phyloP scores from a whole-genome alignment of 2,329 filamentous ascomycete species.

The Paracorniculantispora psalliotae region DNA sequence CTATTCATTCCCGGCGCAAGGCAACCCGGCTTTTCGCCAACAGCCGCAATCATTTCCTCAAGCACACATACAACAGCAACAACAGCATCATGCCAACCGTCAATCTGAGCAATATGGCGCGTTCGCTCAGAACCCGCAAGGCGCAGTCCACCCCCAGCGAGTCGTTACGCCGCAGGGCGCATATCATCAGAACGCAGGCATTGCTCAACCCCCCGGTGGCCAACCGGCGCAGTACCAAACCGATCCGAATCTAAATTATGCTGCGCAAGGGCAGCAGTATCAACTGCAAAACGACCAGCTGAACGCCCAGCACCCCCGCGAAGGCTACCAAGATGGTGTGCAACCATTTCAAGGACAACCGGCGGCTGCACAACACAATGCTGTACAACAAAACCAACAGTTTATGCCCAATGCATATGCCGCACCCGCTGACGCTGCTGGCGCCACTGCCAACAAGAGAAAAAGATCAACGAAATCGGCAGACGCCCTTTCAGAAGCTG shows the following conservation, averaged over 20 bases:
- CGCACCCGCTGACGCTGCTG: not conserved
- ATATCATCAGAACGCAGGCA: conserved; percentile 16
- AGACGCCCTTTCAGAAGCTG: conserved; percentile 18
- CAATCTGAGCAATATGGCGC: conserved; percentile 16
- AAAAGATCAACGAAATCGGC: conserved; percentile 6
- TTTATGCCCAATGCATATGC: conserved; percentile 14
- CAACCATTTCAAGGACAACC: conserved; percentile 1
- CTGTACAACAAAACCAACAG: conserved; percentile 12
- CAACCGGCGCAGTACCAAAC: conserved; percentile 21
- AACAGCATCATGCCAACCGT: conserved; percentile 19
- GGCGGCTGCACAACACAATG: conserved; percentile 1
- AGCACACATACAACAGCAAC: conserved; percentile 16
- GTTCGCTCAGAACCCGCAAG: conserved; percentile 20
- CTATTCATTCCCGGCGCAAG: conserved; percentile 30
- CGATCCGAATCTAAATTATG: not conserved
- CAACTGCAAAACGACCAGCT: conserved; percentile 6
- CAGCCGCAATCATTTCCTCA: conserved; percentile 16
- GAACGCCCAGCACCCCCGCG: conserved; percentile 4
- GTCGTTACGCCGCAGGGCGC: conserved; percentile 2
- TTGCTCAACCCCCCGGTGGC: conserved; percentile 23
- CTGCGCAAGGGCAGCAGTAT: conserved; percentile 12
- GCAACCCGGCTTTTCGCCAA: conserved; percentile 26
- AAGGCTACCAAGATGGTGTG: not conserved
- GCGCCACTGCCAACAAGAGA: not conserved
- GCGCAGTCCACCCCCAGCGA: conserved; percentile 20